A percentile compares a stretch with the other conserved stretches of the same genome.
Evolutionary conservation across 129 eudicot species (phyloP).

Genomic region (Erigeron canadensis): DNA sequence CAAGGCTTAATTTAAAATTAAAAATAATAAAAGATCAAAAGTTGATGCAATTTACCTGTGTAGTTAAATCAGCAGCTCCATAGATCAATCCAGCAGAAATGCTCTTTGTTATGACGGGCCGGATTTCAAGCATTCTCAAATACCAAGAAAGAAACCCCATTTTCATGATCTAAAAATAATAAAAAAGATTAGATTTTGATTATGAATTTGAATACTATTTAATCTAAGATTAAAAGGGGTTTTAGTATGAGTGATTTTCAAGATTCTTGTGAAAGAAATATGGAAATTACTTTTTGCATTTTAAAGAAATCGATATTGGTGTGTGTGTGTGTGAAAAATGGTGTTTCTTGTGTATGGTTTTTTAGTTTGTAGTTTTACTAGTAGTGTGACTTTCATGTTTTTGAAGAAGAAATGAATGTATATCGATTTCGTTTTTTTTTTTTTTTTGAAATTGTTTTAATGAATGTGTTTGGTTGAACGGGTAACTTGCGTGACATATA

Average conservation of each 20-base stretch:
- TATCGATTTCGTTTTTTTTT: constrained; percentile 3
- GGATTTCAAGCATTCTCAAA: constrained; percentile 52
- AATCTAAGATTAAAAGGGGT: constrained; percentile 14
- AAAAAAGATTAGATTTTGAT: constrained; percentile 16
- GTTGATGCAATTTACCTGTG: constrained; percentile 46
- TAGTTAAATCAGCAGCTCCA: constrained; percentile 58
- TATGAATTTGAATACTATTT: not conserved
- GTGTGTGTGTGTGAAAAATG: constrained; percentile 12
- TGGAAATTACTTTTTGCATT: constrained; percentile 19
- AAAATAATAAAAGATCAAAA: constrained; percentile 7
- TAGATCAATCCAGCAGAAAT: constrained; percentile 59
- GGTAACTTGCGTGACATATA: constrained; percentile 19
- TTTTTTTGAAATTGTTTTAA: not conserved
- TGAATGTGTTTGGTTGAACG: constrained; percentile 20
- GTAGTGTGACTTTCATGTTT: constrained; percentile 10
- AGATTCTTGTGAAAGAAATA: constrained; percentile 26
- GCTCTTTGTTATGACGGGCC: constrained; percentile 58
- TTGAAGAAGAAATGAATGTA: constrained; percentile 17
- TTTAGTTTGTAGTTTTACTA: not conserved
- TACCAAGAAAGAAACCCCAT: constrained; percentile 57
- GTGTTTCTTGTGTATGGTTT: constrained; percentile 21
- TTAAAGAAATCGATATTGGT: constrained; percentile 21
- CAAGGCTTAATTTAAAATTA: not conserved
- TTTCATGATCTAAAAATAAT: constrained; percentile 22
- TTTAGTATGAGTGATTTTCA: constrained; percentile 18